Percentiles rank a stretch among this genome's conserved stretches.
phyloP scores from a whole-genome alignment of 2,329 filamentous ascomycete genomes.

The Penicillium capsulatum region DNA sequence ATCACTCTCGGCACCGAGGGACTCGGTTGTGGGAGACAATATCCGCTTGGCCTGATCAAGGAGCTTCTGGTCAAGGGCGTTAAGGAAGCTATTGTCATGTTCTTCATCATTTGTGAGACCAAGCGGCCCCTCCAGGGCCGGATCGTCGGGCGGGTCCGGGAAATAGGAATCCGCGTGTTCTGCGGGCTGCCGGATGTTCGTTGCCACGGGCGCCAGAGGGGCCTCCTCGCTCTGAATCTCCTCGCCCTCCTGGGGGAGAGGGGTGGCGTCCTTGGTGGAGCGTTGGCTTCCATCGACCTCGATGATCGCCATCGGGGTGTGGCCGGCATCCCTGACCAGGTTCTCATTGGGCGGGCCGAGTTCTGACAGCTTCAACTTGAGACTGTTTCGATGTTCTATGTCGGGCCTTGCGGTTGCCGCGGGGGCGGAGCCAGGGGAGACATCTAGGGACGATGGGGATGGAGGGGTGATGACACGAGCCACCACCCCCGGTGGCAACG shows the following conservation, averaged over 20 bases:
- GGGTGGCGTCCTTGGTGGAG: slow-evolving; percentile 20
- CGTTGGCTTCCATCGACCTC: slow-evolving; percentile 30
- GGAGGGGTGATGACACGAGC: slow-evolving; percentile 43
- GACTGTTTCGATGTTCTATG: slow-evolving; percentile 29
- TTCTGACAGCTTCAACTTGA: slow-evolving; percentile 36
- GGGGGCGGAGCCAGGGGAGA: slow-evolving; percentile 24
- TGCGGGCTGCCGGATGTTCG: slow-evolving; percentile 31
- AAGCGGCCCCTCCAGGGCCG: slow-evolving; percentile 42
- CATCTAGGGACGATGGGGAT: slow-evolving; percentile 29
- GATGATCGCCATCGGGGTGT: slow-evolving; percentile 44
- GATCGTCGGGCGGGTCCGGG: slow-evolving; percentile 40
- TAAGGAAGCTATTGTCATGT: slow-evolving; percentile 40
- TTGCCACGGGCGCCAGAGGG: slow-evolving; percentile 32
- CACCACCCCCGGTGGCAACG: slow-evolving; percentile 41
- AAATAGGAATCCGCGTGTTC: slow-evolving; percentile 43
- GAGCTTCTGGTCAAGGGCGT: slow-evolving; percentile 43
- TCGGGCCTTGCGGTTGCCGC: slow-evolving; percentile 22
- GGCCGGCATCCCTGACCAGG: slow-evolving; percentile 41
- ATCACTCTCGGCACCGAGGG: slow-evolving; percentile 21
- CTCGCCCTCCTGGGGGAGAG: slow-evolving; percentile 21
- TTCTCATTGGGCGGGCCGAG: slow-evolving; percentile 39
- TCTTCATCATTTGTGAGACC: slow-evolving; percentile 41
- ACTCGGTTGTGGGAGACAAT: slow-evolving; percentile 24
- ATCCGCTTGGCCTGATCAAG: slow-evolving; percentile 38
- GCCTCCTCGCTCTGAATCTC: slow-evolving; percentile 25